A percentile compares a stretch with the other conserved stretches of the same genome.
These are phyloP conservation scores for Pinus taeda DNA, from an alignment of 75 land plant species.

Conservation along the genomic window DNA sequence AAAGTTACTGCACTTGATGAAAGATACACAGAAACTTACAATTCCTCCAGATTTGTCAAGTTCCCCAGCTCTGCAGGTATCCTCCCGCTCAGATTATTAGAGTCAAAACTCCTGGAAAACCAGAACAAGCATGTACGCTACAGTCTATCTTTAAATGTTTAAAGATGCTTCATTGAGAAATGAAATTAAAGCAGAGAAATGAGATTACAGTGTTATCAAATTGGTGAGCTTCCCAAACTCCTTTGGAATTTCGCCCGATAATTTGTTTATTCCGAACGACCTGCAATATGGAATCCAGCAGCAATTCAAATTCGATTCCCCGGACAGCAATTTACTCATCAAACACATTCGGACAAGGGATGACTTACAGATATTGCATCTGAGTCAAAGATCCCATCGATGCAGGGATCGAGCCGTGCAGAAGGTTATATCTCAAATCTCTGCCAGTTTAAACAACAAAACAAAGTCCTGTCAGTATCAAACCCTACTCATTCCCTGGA, in stretches of 20 bases:
- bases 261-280: conserved; percentile 49
- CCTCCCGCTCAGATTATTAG: not conserved
- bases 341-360: not conserved
- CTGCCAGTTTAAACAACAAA: not conserved
- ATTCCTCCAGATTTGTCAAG: not conserved
- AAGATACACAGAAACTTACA: not conserved
- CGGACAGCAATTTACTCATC: not conserved
- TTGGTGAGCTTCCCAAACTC: conserved; percentile 52
- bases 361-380: not conserved
- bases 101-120: not conserved
- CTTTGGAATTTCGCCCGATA: conserved; percentile 57
- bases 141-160: too few relatives aligned
- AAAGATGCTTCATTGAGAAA: too few relatives aligned
- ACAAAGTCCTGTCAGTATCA: too few relatives aligned
- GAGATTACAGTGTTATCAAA: conserved; percentile 33
- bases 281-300: conserved; percentile 18
- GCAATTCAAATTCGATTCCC: not conserved
- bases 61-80: not conserved
- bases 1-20: too few relatives aligned
- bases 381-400: not conserved
- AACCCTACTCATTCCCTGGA: not conserved
- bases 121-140: not conserved
- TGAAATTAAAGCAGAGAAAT: not conserved
- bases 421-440: not conserved
- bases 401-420: not conserved